Conservation (phyloP, 192 early-diverging fungal species). For the Coemansia sp. region DNA sequence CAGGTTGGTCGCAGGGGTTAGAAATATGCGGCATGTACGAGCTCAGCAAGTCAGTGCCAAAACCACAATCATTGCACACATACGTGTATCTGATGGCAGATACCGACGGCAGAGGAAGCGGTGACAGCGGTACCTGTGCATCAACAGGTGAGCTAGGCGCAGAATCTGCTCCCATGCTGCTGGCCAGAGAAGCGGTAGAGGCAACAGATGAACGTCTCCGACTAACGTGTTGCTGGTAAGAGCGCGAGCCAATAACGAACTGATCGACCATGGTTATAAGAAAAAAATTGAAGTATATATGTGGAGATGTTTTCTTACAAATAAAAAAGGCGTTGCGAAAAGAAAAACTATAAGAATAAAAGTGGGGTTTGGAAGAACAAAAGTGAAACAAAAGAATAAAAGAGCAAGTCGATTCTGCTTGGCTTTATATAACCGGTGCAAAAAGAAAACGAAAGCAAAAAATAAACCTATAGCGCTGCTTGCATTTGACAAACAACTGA, state of each 20-base stretch:
- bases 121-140: background rate
- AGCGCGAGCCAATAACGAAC: slow-evolving; percentile 17
- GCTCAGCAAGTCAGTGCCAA: slow-evolving; percentile 48
- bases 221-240: slow-evolving; percentile 43
- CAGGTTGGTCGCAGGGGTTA: slow-evolving; percentile 44
- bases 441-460: no score
- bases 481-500: no score
- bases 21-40: slow-evolving; percentile 46
- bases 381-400: no score
- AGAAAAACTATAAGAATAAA: no score
- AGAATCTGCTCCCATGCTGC: slow-evolving; percentile 1
- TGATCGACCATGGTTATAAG: slow-evolving; percentile 14
- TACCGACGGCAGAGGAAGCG: background rate
- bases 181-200: slow-evolving; percentile 7
- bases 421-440: no score
- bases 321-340: no score
- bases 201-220: slow-evolving; percentile 38
- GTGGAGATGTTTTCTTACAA: background rate
- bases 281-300: background rate
- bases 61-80: slow-evolving; percentile 44
- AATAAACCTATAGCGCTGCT: no score
- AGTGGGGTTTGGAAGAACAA: no score
- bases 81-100: slow-evolving; percentile 38
- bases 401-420: no score
- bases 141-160: slow-evolving; percentile 23